Percentiles rank a stretch among this genome's conserved stretches.
Conservation (phyloP, 2,329 filamentous ascomycete genomes). For the Calonectria pteridis region DNA sequence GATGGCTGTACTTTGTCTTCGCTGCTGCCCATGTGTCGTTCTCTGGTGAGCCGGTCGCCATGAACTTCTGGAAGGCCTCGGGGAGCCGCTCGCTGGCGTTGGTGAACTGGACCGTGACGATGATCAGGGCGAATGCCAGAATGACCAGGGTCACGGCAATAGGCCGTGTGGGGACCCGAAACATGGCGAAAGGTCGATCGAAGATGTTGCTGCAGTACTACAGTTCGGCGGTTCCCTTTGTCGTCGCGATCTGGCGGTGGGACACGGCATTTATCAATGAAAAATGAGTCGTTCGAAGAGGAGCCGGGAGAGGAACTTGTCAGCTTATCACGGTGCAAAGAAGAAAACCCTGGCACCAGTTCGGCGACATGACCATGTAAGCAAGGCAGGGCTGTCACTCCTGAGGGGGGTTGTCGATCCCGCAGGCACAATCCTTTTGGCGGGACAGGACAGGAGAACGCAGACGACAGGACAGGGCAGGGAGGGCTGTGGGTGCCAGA, state of each 20-base stretch:
- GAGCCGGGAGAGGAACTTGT: not conserved
- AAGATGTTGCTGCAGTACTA: too few species aligned
- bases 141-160: slow-evolving; percentile 6
- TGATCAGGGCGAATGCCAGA: slow-evolving; percentile 27
- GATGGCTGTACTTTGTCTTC: slow-evolving; percentile 39
- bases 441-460: not conserved
- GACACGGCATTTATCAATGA: not conserved
- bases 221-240: not conserved
- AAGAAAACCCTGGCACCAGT: not conserved
- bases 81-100: slow-evolving; percentile 32
- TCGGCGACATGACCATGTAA: not conserved
- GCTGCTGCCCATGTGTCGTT: slow-evolving; percentile 36
- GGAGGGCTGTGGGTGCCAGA: not conserved
- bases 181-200: not conserved
- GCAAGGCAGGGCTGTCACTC: not conserved
- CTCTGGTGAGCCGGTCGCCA: slow-evolving; percentile 25
- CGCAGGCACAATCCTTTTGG: not conserved
- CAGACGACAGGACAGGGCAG: not conserved
- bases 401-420: not conserved
- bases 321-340: not conserved
- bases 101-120: slow-evolving; percentile 34
- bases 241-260: not conserved
- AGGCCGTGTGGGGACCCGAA: not conserved
- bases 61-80: slow-evolving; percentile 29
- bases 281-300: not conserved